These are phyloP conservation scores for Curvularia lunata DNA, from an alignment of 2,329 filamentous ascomycete genomes.

Conservation along the genomic window DNA sequence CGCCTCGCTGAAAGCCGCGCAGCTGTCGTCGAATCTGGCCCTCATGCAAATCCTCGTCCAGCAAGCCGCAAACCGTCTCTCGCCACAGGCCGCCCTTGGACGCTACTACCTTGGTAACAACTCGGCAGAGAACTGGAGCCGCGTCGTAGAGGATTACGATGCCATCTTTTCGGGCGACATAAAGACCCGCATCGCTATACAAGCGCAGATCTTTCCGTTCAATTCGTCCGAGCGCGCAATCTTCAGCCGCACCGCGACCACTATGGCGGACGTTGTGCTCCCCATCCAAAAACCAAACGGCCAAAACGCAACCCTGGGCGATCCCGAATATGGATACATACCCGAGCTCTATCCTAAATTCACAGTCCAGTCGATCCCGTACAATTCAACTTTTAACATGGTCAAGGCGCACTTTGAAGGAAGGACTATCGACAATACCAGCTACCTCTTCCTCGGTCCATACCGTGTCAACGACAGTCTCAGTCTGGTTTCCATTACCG, in stretches of 20 bases:
- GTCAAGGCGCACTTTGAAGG: constrained; percentile 54
- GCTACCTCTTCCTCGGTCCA: constrained; percentile 77
- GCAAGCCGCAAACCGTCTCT: constrained; percentile 70
- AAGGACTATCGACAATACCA: constrained; percentile 52
- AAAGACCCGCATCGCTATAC: constrained; percentile 61
- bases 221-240: constrained; percentile 62
- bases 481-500: constrained; percentile 79
- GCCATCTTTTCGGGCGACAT: constrained; percentile 71
- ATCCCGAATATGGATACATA: constrained; percentile 70
- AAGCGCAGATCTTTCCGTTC: constrained; percentile 74
- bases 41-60: constrained; percentile 77
- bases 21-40: constrained; percentile 78
- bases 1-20: constrained; percentile 84
- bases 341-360: constrained; percentile 78
- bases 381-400: constrained; percentile 42
- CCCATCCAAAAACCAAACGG: constrained; percentile 69
- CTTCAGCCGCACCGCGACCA: constrained; percentile 55
- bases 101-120: constrained; percentile 64
- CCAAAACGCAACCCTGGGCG: constrained; percentile 64
- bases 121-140: constrained; percentile 63
- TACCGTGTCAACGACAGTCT: constrained; percentile 73
- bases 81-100: constrained; percentile 60
- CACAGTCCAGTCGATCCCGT: constrained; percentile 60
- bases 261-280: constrained; percentile 60
- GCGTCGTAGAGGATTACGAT: constrained; percentile 68